Percentiles rank a stretch among this genome's conserved stretches.
phyloP scores from a whole-genome alignment of 1,139 yeast species.

The Fermentozyma sake region DNA sequence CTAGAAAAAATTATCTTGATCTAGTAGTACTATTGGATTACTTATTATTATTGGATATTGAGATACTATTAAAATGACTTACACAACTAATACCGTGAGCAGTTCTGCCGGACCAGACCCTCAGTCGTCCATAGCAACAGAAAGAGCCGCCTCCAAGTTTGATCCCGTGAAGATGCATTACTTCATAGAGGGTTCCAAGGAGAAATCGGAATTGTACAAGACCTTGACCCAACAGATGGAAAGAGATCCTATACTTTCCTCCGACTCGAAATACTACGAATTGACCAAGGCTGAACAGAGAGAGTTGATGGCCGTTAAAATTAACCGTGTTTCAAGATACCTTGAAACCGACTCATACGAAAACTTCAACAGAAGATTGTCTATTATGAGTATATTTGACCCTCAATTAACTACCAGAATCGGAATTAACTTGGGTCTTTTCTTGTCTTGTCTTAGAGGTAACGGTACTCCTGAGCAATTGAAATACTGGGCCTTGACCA shows the following conservation, averaged over 20 bases:
- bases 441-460: slow-evolving; percentile 27
- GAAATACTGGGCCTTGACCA: slow-evolving; percentile 36
- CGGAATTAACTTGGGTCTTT: slow-evolving; percentile 28
- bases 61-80: slow-evolving; percentile 1
- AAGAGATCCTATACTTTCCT: slow-evolving; percentile 38
- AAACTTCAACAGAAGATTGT: slow-evolving; percentile 36
- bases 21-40: too few species aligned
- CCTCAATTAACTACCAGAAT: slow-evolving; percentile 27
- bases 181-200: slow-evolving; percentile 38
- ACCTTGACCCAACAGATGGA: slow-evolving; percentile 35
- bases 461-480: slow-evolving; percentile 33
- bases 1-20: too few species aligned
- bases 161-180: slow-evolving; percentile 34
- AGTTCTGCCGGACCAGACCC: slow-evolving; percentile 34
- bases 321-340: slow-evolving; percentile 35
- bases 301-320: slow-evolving; percentile 32
- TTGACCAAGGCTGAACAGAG: slow-evolving; percentile 33
- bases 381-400: slow-evolving; percentile 25
- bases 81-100: slow-evolving; percentile 10
- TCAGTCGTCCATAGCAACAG: slow-evolving; percentile 25
- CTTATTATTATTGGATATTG: too few species aligned
- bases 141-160: slow-evolving; percentile 27
- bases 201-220: slow-evolving; percentile 27
- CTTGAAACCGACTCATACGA: slow-evolving; percentile 34
- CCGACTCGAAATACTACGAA: slow-evolving; percentile 34